phyloP scores from a whole-genome alignment of 345 rosid species.

The Eucalyptus tenuipes region DNA sequence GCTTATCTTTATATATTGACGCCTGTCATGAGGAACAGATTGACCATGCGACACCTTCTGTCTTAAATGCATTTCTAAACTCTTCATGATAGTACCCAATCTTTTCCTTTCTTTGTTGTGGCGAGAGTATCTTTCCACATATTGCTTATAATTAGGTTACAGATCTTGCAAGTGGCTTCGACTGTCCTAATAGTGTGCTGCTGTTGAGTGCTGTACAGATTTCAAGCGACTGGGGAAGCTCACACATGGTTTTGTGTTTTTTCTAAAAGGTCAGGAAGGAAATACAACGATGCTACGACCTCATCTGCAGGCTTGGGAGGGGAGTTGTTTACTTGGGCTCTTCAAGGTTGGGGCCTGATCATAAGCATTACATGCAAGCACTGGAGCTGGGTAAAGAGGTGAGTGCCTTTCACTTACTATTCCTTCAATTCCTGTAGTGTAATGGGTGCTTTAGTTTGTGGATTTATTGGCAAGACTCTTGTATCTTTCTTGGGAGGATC shows the following conservation, averaged over 20 bases:
- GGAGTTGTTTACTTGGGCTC: slow-evolving; percentile 88
- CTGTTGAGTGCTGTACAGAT: neutral
- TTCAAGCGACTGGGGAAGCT: neutral
- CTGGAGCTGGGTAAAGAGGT: slow-evolving; percentile 61
- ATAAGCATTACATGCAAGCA: slow-evolving; percentile 52
- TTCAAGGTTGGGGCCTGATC: slow-evolving; percentile 63
- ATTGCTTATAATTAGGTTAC: neutral
- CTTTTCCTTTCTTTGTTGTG: neutral
- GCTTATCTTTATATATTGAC: neutral
- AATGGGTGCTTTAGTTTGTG: neutral
- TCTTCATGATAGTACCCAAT: neutral
- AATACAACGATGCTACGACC: slow-evolving; percentile 57
- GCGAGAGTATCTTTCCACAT: neutral
- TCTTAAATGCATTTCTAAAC: neutral
- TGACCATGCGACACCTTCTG: neutral
- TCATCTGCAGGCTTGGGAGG: slow-evolving; percentile 62
- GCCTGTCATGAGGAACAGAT: neutral
- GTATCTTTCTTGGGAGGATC: neutral
- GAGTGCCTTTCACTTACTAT: slow-evolving; percentile 7
- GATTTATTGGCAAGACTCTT: neutral
- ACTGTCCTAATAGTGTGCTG: neutral
- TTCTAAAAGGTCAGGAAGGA: slow-evolving; percentile 72
- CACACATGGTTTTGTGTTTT: neutral
- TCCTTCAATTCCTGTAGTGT: neutral
- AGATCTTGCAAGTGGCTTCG: neutral